Percentiles rank a stretch among this genome's conserved stretches.
phyloP scores from a whole-genome alignment of 495 filamentous ascomycete genomes.

The Penicillium cataractarum region DNA sequence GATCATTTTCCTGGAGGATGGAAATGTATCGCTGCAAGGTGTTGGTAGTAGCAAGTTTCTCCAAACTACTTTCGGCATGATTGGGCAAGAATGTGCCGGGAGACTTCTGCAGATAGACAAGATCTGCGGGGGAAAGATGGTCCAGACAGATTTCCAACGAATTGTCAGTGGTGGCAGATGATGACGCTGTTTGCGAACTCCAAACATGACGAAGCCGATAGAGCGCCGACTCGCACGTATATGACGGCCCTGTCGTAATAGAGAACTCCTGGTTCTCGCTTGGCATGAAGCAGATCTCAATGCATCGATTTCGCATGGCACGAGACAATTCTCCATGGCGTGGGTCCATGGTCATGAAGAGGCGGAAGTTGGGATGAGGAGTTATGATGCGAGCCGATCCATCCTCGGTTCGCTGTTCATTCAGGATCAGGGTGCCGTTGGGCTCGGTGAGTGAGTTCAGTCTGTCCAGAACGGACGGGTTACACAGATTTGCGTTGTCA shows the following conservation, averaged over 20 bases:
- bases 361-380: slow-evolving; percentile 84
- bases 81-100: slow-evolving; percentile 24
- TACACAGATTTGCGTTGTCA: slow-evolving; percentile 97
- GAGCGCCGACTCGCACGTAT: slow-evolving; percentile 52
- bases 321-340: slow-evolving; percentile 91
- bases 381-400: slow-evolving; percentile 79
- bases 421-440: slow-evolving; percentile 83
- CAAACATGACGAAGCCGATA: slow-evolving; percentile 55
- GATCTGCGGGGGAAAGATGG: slow-evolving; percentile 57
- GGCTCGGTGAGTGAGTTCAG: slow-evolving; percentile 94
- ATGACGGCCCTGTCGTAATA: slow-evolving; percentile 35
- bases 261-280: slow-evolving; percentile 29
- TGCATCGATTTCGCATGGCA: slow-evolving; percentile 93
- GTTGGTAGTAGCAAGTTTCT: slow-evolving; percentile 19
- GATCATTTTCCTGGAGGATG: slow-evolving; percentile 43
- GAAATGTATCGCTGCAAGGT: slow-evolving; percentile 38
- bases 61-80: slow-evolving; percentile 21
- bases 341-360: slow-evolving; percentile 95
- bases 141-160: slow-evolving; percentile 52
- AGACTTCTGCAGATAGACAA: slow-evolving; percentile 48
- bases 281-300: slow-evolving; percentile 78
- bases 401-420: slow-evolving; percentile 82
- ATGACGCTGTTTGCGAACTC: slow-evolving; percentile 32
- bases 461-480: slow-evolving; percentile 89
- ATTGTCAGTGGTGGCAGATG: slow-evolving; percentile 12